A percentile compares a stretch with the other conserved stretches of the same genome.
Conservation (phyloP, 169 alveolate genomes). For the Theileria orientalis region DNA sequence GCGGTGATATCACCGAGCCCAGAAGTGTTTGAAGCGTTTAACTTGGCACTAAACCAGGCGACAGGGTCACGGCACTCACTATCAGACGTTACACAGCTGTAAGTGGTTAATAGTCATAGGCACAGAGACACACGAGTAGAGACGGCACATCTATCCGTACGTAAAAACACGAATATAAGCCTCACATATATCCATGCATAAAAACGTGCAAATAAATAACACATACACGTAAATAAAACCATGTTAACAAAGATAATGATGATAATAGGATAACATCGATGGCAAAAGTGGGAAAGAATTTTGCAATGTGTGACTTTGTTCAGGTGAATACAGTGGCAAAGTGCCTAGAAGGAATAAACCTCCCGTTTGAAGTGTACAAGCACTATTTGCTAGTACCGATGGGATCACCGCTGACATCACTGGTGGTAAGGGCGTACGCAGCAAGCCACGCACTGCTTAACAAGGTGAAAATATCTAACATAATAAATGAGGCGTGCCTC, state of each 20-base stretch:
- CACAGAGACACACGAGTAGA: neutral
- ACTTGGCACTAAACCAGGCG: slow-evolving; percentile 14
- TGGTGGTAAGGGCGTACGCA: slow-evolving; percentile 47
- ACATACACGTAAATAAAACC: no score
- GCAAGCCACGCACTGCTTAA: slow-evolving; percentile 49
- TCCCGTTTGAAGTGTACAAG: slow-evolving; percentile 23
- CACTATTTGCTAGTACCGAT: slow-evolving; percentile 58
- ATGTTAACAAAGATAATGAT: no score
- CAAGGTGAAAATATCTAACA: slow-evolving; percentile 30
- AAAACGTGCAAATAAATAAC: no score
- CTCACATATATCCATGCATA: no score
- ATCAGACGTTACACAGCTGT: slow-evolving; percentile 21
- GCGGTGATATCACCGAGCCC: slow-evolving; percentile 44
- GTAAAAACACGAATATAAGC: no score
- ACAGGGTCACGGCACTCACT: slow-evolving; percentile 35
- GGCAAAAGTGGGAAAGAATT: slow-evolving; percentile 19
- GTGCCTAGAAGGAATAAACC: slow-evolving; percentile 13
- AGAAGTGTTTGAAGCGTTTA: slow-evolving; percentile 24
- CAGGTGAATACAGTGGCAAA: slow-evolving; percentile 27
- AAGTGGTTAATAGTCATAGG: slow-evolving; percentile 11
- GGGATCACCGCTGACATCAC: slow-evolving; percentile 34
- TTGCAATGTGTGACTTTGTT: slow-evolving; percentile 22
- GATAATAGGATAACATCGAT: slow-evolving; percentile 1
- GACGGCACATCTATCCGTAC: neutral
- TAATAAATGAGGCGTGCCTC: slow-evolving; percentile 12